These are phyloP conservation scores for Sequoia sempervirens DNA, from an alignment of 75 land plant species.

Conservation along the genomic window DNA sequence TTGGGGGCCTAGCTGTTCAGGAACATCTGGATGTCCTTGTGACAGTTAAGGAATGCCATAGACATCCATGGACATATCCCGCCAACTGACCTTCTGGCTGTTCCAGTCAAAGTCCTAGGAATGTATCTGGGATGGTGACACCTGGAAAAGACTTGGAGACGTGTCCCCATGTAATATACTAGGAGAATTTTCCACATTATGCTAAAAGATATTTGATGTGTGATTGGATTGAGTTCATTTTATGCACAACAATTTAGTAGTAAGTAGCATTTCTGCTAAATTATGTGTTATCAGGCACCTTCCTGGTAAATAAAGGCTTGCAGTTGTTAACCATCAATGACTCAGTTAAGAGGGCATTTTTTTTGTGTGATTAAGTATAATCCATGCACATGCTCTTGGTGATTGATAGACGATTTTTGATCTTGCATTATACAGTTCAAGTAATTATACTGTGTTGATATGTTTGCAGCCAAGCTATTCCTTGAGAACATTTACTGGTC, in stretches of 20 bases:
- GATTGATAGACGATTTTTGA: background rate
- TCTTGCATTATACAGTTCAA: background rate
- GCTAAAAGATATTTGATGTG: background rate
- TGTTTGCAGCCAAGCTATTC: conserved; percentile 63
- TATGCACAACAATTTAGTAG: background rate
- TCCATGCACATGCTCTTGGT: background rate
- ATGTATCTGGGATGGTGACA: no score
- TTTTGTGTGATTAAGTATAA: background rate
- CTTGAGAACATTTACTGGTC: conserved; percentile 65
- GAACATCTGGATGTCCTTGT: no score
- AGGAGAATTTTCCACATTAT: background rate
- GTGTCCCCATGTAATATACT: background rate
- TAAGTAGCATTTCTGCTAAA: background rate
- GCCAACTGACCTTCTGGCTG: no score
- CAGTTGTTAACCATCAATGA: background rate
- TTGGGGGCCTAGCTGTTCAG: no score
- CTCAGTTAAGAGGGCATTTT: background rate
- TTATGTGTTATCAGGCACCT: background rate
- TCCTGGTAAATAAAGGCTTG: background rate
- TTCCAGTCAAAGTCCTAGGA: no score
- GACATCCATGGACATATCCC: no score
- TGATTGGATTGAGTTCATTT: background rate
- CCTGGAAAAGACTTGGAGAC: no score
- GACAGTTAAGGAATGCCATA: no score
- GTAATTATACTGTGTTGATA: background rate